Percentiles rank a stretch among this genome's conserved stretches.
Evolutionary conservation across 225 moss, liverwort and hornwort genomes (phyloP).

Genomic region (Rhytidiadelphus loreus): DNA sequence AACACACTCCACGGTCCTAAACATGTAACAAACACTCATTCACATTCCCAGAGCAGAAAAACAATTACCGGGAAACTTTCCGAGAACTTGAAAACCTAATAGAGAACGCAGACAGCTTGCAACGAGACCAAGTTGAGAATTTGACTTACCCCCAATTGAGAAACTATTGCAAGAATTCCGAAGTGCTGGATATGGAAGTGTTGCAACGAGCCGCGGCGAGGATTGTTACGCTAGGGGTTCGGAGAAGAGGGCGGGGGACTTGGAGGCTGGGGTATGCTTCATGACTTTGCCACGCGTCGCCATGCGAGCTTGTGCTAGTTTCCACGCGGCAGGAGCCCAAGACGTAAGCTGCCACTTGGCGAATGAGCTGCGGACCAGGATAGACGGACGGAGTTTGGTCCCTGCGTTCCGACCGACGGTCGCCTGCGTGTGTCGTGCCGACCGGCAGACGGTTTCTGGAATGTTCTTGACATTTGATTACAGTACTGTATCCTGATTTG

Average conservation of each 20-base stretch:
- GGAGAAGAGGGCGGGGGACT: background rate
- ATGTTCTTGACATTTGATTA: background rate
- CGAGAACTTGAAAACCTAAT: background rate
- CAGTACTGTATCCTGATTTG: background rate
- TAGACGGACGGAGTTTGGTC: background rate
- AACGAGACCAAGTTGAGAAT: background rate
- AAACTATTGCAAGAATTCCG: background rate
- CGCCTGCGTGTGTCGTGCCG: background rate
- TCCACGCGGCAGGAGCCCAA: conserved; percentile 2
- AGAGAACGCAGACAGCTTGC: background rate
- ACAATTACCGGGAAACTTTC: background rate
- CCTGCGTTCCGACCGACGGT: background rate
- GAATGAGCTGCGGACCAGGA: background rate
- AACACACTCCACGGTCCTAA: background rate
- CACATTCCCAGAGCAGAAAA: background rate
- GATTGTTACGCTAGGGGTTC: background rate
- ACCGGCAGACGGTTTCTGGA: background rate
- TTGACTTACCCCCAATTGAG: background rate
- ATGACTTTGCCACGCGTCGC: conserved; percentile 9
- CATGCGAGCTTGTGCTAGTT: background rate
- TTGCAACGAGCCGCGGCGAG: background rate
- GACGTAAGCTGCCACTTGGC: conserved; percentile 4
- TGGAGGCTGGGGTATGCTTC: background rate
- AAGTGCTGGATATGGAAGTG: background rate
- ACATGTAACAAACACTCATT: background rate